Conservation (phyloP, 1,139 yeast species). For the Taphrina deformans region DNA sequence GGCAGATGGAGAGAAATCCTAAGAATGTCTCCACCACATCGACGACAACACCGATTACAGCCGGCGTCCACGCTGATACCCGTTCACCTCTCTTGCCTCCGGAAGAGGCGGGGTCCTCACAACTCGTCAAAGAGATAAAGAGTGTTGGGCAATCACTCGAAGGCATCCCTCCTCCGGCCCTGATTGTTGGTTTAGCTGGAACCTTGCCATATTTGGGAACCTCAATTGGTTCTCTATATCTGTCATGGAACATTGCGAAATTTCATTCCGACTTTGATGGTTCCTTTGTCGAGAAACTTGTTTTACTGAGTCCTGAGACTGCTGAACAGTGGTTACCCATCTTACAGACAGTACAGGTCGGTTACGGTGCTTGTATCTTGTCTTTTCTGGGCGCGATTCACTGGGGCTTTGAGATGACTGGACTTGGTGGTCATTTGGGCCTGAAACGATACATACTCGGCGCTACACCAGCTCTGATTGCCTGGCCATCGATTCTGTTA, state of each 20-base stretch:
- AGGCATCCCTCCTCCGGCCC: constrained; percentile 32
- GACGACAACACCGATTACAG: constrained; percentile 28
- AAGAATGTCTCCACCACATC: constrained; percentile 27
- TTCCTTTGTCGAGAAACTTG: constrained; percentile 14
- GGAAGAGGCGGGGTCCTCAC: constrained; percentile 14
- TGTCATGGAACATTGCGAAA: constrained; percentile 29
- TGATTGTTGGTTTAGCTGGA: constrained; percentile 32
- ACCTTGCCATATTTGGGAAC: constrained; percentile 33
- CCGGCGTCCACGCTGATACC: constrained; percentile 30
- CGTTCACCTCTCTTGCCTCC: constrained; percentile 26
- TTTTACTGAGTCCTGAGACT: constrained; percentile 18
- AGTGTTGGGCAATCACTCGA: constrained; percentile 17
- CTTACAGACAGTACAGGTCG: constrained; percentile 33
- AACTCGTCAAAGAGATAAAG: constrained; percentile 28
- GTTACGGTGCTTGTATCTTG: constrained; percentile 34
- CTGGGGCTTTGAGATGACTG: constrained; percentile 34
- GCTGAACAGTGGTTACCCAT: constrained; percentile 25
- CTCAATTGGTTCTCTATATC: constrained; percentile 18
- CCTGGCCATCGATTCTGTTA: constrained; percentile 34
- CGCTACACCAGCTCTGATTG: constrained; percentile 29
- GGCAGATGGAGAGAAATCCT: constrained; percentile 8
- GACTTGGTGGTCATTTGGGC: constrained; percentile 28
- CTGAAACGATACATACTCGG: constrained; percentile 21
- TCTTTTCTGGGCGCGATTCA: constrained; percentile 34
- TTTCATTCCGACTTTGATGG: constrained; percentile 18